Percentiles rank a stretch among this genome's conserved stretches.
Evolutionary conservation across 2,329 filamentous ascomycete species (phyloP).

Genomic region (Ophioceras dolichostomum): DNA sequence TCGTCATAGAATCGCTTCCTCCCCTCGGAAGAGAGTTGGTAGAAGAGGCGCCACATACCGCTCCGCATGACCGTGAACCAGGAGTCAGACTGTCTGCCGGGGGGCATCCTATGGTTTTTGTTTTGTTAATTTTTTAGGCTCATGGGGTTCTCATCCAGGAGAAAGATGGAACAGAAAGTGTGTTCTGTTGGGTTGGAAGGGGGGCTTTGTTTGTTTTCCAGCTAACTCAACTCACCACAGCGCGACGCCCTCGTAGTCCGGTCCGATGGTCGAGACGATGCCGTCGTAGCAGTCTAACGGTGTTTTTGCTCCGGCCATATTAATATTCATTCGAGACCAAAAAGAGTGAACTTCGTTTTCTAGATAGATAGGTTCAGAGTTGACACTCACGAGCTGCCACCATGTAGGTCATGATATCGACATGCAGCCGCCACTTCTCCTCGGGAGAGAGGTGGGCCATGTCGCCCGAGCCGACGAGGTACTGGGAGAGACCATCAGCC

Average conservation of each 20-base stretch:
- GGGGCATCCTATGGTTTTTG: conserved; percentile 50
- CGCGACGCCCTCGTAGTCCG: conserved; percentile 65
- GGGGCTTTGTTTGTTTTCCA: too few relatives aligned
- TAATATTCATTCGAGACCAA: too few relatives aligned
- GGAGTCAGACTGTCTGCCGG: conserved; percentile 61
- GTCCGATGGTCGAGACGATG: conserved; percentile 60
- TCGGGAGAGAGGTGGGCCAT: conserved; percentile 44
- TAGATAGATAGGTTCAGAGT: too few relatives aligned
- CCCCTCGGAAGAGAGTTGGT: conserved; percentile 60
- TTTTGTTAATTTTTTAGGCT: conserved; percentile 1
- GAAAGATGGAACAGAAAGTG: background rate
- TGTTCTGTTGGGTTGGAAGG: too few relatives aligned
- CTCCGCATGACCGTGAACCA: conserved; percentile 59
- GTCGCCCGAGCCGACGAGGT: conserved; percentile 61
- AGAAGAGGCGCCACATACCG: conserved; percentile 68
- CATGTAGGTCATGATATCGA: conserved; percentile 66
- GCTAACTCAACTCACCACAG: conserved; percentile 63
- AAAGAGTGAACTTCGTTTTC: too few relatives aligned
- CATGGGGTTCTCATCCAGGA: background rate
- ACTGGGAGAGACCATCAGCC: conserved; percentile 60
- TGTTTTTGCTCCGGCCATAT: too few relatives aligned
- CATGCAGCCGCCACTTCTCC: conserved; percentile 64
- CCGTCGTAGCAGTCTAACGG: conserved; percentile 65
- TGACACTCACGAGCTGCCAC: conserved; percentile 65
- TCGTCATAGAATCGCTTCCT: conserved; percentile 64